These are phyloP conservation scores for Fistulifera solaris DNA, from an alignment of 108 stramenopile genomes.

Conservation along the genomic window DNA sequence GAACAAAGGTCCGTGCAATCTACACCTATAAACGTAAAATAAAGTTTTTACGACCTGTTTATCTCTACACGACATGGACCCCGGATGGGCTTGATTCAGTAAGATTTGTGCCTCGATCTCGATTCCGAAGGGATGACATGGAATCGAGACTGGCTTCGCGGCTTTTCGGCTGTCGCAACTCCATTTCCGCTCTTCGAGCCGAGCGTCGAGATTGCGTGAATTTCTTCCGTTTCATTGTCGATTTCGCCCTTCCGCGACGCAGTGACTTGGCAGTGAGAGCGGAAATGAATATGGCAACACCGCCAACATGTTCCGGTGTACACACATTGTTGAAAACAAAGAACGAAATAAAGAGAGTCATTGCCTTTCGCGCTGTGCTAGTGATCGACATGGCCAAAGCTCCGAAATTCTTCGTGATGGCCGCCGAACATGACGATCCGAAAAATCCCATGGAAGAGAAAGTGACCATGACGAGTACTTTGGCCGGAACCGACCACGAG, in stretches of 20 bases:
- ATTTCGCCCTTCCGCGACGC: background rate
- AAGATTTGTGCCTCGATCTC: too few relatives aligned
- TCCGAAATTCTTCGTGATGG: slow-evolving; percentile 87
- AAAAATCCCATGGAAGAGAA: slow-evolving; percentile 81
- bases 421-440: slow-evolving; percentile 71
- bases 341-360: slow-evolving; percentile 84
- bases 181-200: too few relatives aligned
- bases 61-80: too few relatives aligned
- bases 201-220: too few relatives aligned
- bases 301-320: slow-evolving; percentile 66
- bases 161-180: too few relatives aligned
- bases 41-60: too few relatives aligned
- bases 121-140: too few relatives aligned
- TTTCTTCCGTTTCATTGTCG: too few relatives aligned
- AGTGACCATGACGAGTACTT: slow-evolving; percentile 49
- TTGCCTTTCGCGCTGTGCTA: slow-evolving; percentile 80
- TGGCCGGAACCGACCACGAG: slow-evolving; percentile 52
- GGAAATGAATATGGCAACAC: slow-evolving; percentile 66
- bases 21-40: too few relatives aligned
- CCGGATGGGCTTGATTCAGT: too few relatives aligned
- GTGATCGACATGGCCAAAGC: slow-evolving; percentile 86
- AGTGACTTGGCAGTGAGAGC: slow-evolving; percentile 66
- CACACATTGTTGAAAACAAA: slow-evolving; percentile 78
- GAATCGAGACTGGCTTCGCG: too few relatives aligned
- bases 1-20: too few relatives aligned